Evolutionary conservation across 352 stramenopile species (phyloP).

Genomic region (Phytophthora sp.): DNA sequence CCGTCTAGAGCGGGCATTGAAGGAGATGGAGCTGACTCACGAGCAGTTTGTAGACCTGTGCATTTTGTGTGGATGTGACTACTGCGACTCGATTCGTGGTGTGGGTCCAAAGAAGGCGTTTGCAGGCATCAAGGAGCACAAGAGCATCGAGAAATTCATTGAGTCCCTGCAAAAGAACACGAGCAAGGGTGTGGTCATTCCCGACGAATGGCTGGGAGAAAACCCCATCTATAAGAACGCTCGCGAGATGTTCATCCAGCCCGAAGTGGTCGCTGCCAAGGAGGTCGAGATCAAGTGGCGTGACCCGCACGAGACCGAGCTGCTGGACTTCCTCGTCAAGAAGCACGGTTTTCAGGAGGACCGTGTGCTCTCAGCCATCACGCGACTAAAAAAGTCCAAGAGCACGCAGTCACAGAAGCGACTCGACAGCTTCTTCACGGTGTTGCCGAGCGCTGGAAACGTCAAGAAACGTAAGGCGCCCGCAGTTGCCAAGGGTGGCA

Average conservation of each 20-base stretch:
- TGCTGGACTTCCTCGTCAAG: slow-evolving; percentile 96
- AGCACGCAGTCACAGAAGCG: slow-evolving; percentile 95
- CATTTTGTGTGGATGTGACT: slow-evolving; percentile 99
- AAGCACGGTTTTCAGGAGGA: slow-evolving; percentile 97
- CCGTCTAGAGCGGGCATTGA: slow-evolving; percentile 90
- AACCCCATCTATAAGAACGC: slow-evolving; percentile 93
- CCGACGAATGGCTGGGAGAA: slow-evolving; percentile 86
- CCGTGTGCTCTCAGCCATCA: slow-evolving; percentile 93
- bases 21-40: slow-evolving; percentile 93
- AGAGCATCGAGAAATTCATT: slow-evolving; percentile 95
- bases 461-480: slow-evolving; percentile 72
- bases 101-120: slow-evolving; percentile 98
- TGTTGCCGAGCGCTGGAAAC: slow-evolving; percentile 55
- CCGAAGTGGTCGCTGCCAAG: slow-evolving; percentile 70
- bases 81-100: slow-evolving; percentile 97
- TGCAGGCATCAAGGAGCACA: slow-evolving; percentile 96
- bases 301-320: slow-evolving; percentile 88
- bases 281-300: slow-evolving; percentile 95
- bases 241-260: slow-evolving; percentile 92
- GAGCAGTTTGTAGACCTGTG: slow-evolving; percentile 99
- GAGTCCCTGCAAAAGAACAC: slow-evolving; percentile 89
- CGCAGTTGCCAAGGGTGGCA: slow-evolving; percentile 42
- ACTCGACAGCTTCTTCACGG: slow-evolving; percentile 97
- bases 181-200: slow-evolving; percentile 83
- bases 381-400: slow-evolving; percentile 96